Base-by-base conservation (phyloP, 108 stramenopile species). In the Conticribra weissflogii region DNA sequence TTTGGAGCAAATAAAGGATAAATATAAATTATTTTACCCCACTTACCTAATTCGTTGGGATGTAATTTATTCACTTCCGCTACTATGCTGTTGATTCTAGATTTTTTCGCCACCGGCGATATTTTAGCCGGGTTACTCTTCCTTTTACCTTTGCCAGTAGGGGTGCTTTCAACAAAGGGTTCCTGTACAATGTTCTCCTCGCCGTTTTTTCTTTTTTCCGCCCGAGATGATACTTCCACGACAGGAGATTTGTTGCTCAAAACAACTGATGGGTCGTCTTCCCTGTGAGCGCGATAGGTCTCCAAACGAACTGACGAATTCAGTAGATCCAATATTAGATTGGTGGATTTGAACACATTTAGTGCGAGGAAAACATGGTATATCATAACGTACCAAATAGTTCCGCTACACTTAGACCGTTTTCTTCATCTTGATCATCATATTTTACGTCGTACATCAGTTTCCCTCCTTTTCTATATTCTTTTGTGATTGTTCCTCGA, bases 361-460 rank as follows among this genome's bases (percentile, higher is more conserved):
- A 44, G 15, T 49, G 27, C 17, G 27, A 45, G 36, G 7, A 22
- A 72, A 18, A 17, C 33, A 54, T 50, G 49, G 23, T 18, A 7
- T 12, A 60, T 9, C 30, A 5, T 51, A 56, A 14, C 90, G 66
- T 74, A 91, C 87, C 87, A 44, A 75, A 56, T 28, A 93, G 46
- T 32, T 82, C 84, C 0, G 52, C n/a, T n/a, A n/a, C 55, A 2
- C 70, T 14, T 9, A 57, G 49, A 41, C 86, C 47, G 23, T 90
- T 78, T 66, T 90, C 92, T 17, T 12, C 16, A 62, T 93, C 92
- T 18, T 82, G 85, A 75, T 93, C 87, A 66, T 89, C 88, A 72
- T 86, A 93, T 24, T 49, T 46, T 73, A 93, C 25, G 51, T 32
- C 18, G 46, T 54, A 2, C 66, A 2, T 23, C 57, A 81, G 9